Conservation (phyloP, 192 early-diverging fungal genomes). For the Coemansia sp. region DNA sequence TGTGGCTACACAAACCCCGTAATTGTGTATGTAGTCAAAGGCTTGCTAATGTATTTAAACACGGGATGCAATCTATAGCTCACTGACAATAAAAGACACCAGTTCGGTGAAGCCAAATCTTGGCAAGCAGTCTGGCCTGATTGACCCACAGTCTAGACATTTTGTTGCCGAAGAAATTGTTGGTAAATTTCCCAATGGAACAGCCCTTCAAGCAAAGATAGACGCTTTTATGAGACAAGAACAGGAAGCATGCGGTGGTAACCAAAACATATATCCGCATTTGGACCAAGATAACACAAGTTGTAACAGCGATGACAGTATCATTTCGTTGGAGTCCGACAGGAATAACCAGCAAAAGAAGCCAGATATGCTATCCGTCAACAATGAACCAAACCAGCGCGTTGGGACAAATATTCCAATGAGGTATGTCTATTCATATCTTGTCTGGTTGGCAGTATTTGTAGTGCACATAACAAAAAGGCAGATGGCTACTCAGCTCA, state of each 20-base stretch:
- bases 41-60: neutral
- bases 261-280: neutral
- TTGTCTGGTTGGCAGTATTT: neutral
- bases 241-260: neutral
- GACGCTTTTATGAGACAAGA: slow-evolving; percentile 7
- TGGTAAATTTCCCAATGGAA: neutral
- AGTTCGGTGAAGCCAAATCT: neutral
- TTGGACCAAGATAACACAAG: neutral
- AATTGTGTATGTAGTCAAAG: neutral
- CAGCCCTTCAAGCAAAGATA: neutral
- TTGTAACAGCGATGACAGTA: neutral
- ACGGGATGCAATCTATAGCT: slow-evolving; percentile 4
- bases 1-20: neutral
- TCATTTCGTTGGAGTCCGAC: neutral
- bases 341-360: neutral
- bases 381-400: neutral
- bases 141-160: neutral
- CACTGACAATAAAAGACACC: slow-evolving; percentile 13
- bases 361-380: neutral
- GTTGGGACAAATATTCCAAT: neutral
- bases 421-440: slow-evolving; percentile 4
- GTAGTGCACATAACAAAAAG: neutral
- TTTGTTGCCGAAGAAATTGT: neutral
- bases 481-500: neutral
- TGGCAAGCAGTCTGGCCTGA: slow-evolving; percentile 4